phyloP scores from a whole-genome alignment of 768 basidiomycete genomes.

The Phaffia australis region DNA sequence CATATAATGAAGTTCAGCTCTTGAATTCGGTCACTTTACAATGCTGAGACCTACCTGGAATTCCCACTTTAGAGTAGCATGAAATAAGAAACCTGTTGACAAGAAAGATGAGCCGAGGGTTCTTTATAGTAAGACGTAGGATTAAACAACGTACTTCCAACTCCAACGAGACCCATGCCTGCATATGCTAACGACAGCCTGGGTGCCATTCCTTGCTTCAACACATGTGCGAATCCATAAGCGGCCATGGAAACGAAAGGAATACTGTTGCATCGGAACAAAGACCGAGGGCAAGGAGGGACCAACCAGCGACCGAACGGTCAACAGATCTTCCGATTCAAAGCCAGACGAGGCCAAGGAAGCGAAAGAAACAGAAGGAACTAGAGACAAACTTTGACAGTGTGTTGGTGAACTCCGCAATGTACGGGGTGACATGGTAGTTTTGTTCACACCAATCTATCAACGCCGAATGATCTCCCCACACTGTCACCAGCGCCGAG shows the following conservation, averaged over 20 bases:
- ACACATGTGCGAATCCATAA: background rate
- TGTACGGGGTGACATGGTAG: background rate
- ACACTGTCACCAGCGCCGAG: background rate
- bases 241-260: conserved; percentile 3
- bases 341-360: no score
- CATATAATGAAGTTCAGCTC: background rate
- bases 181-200: background rate
- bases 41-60: background rate
- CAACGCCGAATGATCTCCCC: background rate
- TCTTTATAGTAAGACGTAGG: background rate
- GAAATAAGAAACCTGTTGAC: conserved; percentile 7
- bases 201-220: background rate
- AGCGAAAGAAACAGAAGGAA: no score
- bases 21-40: no score
- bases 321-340: no score
- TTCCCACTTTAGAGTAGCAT: conserved; percentile 1
- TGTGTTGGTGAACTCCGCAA: conserved; percentile 15
- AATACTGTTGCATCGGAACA: background rate
- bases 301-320: no score
- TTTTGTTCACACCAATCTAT: conserved; percentile 8
- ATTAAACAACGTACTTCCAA: background rate
- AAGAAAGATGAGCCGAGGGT: background rate
- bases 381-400: background rate
- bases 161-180: conserved; percentile 1
- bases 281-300: no score